A percentile compares a stretch with the other conserved stretches of the same genome.
phyloP scores from a whole-genome alignment of 2,329 filamentous ascomycete genomes.

The Diaporthe sp. region DNA sequence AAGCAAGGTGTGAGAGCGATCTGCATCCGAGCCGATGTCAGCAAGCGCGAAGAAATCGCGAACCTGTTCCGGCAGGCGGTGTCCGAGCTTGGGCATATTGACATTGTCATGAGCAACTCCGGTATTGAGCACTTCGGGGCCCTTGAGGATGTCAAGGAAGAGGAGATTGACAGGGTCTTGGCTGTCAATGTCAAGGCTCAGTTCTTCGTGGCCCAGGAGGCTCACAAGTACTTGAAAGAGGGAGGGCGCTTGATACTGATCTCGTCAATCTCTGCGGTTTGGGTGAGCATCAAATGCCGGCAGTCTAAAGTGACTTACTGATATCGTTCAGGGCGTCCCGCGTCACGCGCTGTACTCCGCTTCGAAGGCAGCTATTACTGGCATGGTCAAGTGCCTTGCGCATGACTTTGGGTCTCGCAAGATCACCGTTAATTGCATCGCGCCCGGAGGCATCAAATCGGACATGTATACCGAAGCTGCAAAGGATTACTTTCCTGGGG shows the following conservation, averaged over 20 bases:
- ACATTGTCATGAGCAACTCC: conserved; percentile 49
- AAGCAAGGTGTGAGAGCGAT: conserved; percentile 32
- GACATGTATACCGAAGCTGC: conserved; percentile 39
- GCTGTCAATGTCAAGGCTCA: conserved; percentile 44
- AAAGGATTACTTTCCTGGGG: conserved; percentile 38
- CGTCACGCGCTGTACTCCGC: conserved; percentile 32
- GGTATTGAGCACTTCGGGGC: conserved; percentile 44
- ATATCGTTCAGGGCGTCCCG: conserved; percentile 9
- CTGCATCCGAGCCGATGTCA: conserved; percentile 47
- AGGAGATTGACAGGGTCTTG: conserved; percentile 40
- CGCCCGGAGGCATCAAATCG: conserved; percentile 40
- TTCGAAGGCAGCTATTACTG: conserved; percentile 32
- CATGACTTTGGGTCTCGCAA: conserved; percentile 39
- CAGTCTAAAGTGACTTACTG: background rate
- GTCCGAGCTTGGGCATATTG: conserved; percentile 45
- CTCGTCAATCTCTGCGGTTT: conserved; percentile 42
- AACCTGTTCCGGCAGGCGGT: conserved; percentile 45
- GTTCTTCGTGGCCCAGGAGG: conserved; percentile 40
- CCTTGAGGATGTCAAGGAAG: conserved; percentile 37
- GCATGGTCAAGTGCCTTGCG: conserved; percentile 33
- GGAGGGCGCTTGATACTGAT: conserved; percentile 43
- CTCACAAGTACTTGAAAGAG: conserved; percentile 43
- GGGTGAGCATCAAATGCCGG: conserved; percentile 38
- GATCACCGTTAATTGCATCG: conserved; percentile 45
- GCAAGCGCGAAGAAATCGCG: conserved; percentile 45